Percentiles rank a stretch among this genome's conserved stretches.
These are phyloP conservation scores for Fusarium burgessii DNA, from an alignment of 2,329 filamentous ascomycete genomes.

Conservation along the genomic window DNA sequence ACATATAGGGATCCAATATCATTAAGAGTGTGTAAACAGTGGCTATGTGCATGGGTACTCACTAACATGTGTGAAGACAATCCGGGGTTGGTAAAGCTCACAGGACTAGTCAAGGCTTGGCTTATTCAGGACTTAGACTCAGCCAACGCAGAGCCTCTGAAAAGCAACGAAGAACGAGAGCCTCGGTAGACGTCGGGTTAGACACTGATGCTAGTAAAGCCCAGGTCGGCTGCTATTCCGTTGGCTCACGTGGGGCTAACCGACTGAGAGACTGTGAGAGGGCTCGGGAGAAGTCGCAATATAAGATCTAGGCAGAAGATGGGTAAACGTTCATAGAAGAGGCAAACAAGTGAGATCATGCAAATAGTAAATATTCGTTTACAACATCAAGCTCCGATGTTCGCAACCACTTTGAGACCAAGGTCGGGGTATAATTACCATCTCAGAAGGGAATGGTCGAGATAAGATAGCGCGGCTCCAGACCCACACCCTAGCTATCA, in stretches of 20 bases:
- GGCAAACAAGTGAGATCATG: neutral
- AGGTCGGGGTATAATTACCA: conserved; percentile 1
- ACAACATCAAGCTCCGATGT: conserved; percentile 16
- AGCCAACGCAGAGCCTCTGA: neutral
- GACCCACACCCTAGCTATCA: conserved; percentile 12
- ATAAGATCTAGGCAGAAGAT: neutral
- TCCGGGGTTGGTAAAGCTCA: conserved; percentile 21
- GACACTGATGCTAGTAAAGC: conserved; percentile 9
- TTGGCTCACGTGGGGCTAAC: conserved; percentile 39
- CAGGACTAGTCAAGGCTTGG: conserved; percentile 12
- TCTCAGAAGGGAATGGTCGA: conserved; percentile 32
- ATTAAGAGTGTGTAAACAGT: conserved; percentile 4
- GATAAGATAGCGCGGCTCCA: conserved; percentile 32
- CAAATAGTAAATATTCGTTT: conserved; percentile 6
- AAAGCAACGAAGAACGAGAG: conserved; percentile 4
- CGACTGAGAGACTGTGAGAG: conserved; percentile 14
- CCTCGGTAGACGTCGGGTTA: conserved; percentile 34
- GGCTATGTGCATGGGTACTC: conserved; percentile 13
- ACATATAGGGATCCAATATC: neutral
- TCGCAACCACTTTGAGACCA: conserved; percentile 9
- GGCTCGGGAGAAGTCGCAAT: conserved; percentile 24
- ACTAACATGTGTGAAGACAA: conserved; percentile 43
- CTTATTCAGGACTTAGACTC: conserved; percentile 8
- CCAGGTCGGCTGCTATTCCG: conserved; percentile 23
- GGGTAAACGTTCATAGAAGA: neutral